phyloP scores from a whole-genome alignment of 129 eudicot genomes.

The Oenanthe sinensis region DNA sequence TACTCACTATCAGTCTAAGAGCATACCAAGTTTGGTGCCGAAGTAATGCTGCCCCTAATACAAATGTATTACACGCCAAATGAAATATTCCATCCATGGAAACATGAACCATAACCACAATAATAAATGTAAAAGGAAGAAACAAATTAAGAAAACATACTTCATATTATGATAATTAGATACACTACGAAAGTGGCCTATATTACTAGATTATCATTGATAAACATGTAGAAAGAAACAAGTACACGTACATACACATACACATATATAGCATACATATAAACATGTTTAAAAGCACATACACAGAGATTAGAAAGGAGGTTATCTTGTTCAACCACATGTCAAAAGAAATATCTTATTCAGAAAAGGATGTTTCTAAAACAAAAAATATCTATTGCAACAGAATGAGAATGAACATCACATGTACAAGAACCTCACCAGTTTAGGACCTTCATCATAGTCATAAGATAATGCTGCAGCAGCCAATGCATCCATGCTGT shows the following conservation, averaged over 20 bases:
- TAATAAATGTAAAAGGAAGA: background rate
- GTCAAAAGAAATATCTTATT: background rate
- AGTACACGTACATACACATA: background rate
- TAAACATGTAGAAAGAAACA: background rate
- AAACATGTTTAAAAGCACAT: background rate
- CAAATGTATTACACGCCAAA: background rate
- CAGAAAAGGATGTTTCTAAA: background rate
- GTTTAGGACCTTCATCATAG: slow-evolving; percentile 78
- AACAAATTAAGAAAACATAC: background rate
- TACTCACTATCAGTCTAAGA: background rate
- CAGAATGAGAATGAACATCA: background rate
- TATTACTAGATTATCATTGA: background rate
- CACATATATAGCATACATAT: background rate
- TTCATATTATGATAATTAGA: background rate
- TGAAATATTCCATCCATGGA: background rate
- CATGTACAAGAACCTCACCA: slow-evolving; percentile 40
- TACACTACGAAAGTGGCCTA: background rate
- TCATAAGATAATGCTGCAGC: slow-evolving; percentile 85
- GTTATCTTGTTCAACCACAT: background rate
- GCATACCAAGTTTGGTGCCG: background rate
- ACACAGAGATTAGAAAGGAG: background rate
- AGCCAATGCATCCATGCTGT: slow-evolving; percentile 96
- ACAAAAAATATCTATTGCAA: background rate
- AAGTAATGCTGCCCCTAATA: background rate
- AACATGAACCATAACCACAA: background rate